Evolutionary conservation across 2,329 filamentous ascomycete species (phyloP).

Genomic region (Diplodia corticola): DNA sequence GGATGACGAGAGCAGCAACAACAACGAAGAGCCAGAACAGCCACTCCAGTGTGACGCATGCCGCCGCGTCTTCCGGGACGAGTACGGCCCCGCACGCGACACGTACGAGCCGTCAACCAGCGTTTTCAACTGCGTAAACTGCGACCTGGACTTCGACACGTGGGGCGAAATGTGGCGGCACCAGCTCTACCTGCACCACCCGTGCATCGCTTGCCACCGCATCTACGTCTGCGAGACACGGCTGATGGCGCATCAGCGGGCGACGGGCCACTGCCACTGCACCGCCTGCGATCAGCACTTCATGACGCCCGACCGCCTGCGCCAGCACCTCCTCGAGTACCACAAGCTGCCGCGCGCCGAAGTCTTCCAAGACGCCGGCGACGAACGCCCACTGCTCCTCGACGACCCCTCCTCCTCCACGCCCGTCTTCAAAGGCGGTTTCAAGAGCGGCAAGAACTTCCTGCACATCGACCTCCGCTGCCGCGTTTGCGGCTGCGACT

Average conservation of each 20-base stretch:
- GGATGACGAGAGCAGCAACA: not conserved
- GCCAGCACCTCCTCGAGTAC: slow-evolving; percentile 17
- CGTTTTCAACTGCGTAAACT: slow-evolving; percentile 14
- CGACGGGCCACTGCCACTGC: slow-evolving; percentile 19
- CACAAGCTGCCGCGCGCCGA: slow-evolving; percentile 11
- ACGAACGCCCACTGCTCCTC: slow-evolving; percentile 9
- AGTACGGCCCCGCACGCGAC: slow-evolving; percentile 10
- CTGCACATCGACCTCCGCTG: slow-evolving; percentile 20
- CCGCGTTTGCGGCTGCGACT: slow-evolving; percentile 16
- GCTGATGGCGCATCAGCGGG: slow-evolving; percentile 13
- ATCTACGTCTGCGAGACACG: slow-evolving; percentile 20
- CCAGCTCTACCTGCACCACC: slow-evolving; percentile 21
- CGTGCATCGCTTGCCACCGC: slow-evolving; percentile 22
- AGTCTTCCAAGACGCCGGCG: slow-evolving; percentile 9
- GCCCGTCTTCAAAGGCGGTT: slow-evolving; percentile 20
- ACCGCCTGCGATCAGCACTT: slow-evolving; percentile 17
- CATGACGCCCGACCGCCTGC: slow-evolving; percentile 22
- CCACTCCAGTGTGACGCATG: slow-evolving; percentile 7
- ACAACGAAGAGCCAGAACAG: not conserved
- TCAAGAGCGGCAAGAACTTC: slow-evolving; percentile 22
- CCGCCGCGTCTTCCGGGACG: slow-evolving; percentile 13
- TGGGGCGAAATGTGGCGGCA: slow-evolving; percentile 23
- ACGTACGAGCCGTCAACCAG: slow-evolving; percentile 2
- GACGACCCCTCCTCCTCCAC: not conserved
- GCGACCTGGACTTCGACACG: slow-evolving; percentile 6